A percentile compares a stretch with the other conserved stretches of the same genome.
Conservation (phyloP, 768 basidiomycete species). For the Dentipellis fragilis region DNA sequence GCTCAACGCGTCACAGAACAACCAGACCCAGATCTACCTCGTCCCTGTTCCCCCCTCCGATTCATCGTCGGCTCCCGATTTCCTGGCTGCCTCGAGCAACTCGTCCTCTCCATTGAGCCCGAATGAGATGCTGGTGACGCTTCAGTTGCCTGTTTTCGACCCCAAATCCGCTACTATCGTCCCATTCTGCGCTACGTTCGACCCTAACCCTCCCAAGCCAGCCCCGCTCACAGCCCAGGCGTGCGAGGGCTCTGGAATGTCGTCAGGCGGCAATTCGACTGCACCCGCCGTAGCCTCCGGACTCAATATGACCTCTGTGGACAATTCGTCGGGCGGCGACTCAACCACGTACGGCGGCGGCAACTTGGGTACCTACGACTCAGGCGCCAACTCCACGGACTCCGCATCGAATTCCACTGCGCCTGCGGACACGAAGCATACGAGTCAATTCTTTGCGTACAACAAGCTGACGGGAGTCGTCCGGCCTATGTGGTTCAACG, state of each 20-base stretch:
- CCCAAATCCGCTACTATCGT: constrained; percentile 24
- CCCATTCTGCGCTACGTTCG: constrained; percentile 52
- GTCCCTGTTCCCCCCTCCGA: constrained; percentile 5
- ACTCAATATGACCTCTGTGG: background rate
- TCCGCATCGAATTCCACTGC: background rate
- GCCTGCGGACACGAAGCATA: constrained; percentile 15
- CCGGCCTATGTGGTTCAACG: constrained; percentile 39
- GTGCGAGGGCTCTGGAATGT: constrained; percentile 22
- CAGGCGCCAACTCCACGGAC: background rate
- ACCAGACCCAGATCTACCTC: constrained; percentile 22
- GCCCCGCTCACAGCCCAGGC: constrained; percentile 39
- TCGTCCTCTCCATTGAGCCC: constrained; percentile 5
- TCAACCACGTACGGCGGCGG: background rate
- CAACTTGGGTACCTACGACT: background rate
- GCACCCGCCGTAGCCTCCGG: background rate
- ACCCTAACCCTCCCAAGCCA: constrained; percentile 37
- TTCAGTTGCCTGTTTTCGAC: constrained; percentile 37
- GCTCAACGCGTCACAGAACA: constrained; percentile 21
- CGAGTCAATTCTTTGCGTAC: constrained; percentile 54
- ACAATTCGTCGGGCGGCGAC: too few species aligned
- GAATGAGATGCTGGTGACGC: constrained; percentile 24
- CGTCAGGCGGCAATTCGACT: background rate
- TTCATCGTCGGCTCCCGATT: background rate
- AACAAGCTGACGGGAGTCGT: constrained; percentile 36
- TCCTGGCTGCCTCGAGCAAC: constrained; percentile 1